A percentile compares a stretch with the other conserved stretches of the same genome.
These are phyloP conservation scores for Globisporangium iwayamae DNA, from an alignment of 352 stramenopile genomes.

Conservation along the genomic window DNA sequence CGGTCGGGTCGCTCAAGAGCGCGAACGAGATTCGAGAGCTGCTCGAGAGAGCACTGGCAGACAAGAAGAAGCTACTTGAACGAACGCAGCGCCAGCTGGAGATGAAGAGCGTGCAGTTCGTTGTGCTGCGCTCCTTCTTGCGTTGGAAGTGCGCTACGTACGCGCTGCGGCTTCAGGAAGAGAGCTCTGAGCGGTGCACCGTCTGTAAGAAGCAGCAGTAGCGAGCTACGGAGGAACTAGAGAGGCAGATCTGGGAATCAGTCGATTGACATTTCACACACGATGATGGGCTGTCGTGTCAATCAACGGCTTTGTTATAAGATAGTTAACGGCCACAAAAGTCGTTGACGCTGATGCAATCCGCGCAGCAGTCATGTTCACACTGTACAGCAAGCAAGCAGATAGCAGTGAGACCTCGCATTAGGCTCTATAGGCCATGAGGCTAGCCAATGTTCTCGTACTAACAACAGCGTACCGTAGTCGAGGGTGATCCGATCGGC, in stretches of 20 bases:
- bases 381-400: not conserved
- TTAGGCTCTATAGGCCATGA: not conserved
- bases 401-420: not conserved
- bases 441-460: not conserved
- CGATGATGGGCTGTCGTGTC: not conserved
- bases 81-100: conserved; percentile 21
- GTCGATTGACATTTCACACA: not conserved
- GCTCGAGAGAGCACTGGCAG: conserved; percentile 26
- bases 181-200: not conserved
- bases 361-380: not conserved
- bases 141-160: conserved; percentile 35
- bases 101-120: conserved; percentile 32
- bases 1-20: conserved; percentile 35
- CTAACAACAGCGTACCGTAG: conserved; percentile 34
- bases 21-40: conserved; percentile 29
- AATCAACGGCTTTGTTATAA: not conserved
- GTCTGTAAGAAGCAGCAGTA: conserved; percentile 3
- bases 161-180: conserved; percentile 14
- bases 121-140: conserved; percentile 36
- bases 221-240: too few relatives aligned
- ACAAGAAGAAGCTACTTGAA: conserved; percentile 20
- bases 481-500: conserved; percentile 57
- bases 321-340: not conserved
- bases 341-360: not conserved
- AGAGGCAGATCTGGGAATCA: too few relatives aligned